Base-by-base conservation (phyloP, 2,329 filamentous ascomycete species). In the Pyrenophora seminiperda region DNA sequence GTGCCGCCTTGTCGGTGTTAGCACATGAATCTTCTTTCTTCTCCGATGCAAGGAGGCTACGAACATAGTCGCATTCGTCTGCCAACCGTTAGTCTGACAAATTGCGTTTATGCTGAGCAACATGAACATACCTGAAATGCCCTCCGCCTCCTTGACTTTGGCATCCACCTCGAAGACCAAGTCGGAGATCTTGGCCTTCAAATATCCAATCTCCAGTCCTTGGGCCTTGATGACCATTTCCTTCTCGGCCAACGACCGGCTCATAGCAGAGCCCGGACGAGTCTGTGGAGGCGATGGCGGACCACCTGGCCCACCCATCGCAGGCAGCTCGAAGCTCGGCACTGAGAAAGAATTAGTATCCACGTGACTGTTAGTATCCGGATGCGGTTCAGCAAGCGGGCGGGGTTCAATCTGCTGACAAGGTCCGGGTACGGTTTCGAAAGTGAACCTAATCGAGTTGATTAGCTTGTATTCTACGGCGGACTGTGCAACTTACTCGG, bases 161-260 rank as follows among this genome's bases (percentile, higher is more conserved):
- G 13, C 11, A 3, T 53, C 40, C 2, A 32, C 10, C 0, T 48
- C 45, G 1, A 6, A 14, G 2, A 58, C 40, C 2, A 32, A 13
- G 0, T 48, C 45, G 1, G 9, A 14, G 2, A 58, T 4, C 15
- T 55, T 41, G 3, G 40, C 39, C 4, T 40, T 43, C 10, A 59
- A 19, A 2, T 45, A 27, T 4, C 56, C 42, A 17, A 59, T 47
- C 0, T 62, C 50, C 1, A 61, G 32, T 18, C 64, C 47, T 30
- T 63, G 45, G 5, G 49, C 48, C 43, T 60, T 54, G 19, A 63
- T 53, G 32, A 54, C 37, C 0, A 47, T 39, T 4, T 64, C 59
- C 14, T 61, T 60, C 20, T 59, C 41, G 4, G 45, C 43, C 5
- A 67, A n/a, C 3, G 53, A 31, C 1, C 56, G 54, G 31, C 47